phyloP scores from a whole-genome alignment of 257 asterid species.

The Eucommia ulmoides region DNA sequence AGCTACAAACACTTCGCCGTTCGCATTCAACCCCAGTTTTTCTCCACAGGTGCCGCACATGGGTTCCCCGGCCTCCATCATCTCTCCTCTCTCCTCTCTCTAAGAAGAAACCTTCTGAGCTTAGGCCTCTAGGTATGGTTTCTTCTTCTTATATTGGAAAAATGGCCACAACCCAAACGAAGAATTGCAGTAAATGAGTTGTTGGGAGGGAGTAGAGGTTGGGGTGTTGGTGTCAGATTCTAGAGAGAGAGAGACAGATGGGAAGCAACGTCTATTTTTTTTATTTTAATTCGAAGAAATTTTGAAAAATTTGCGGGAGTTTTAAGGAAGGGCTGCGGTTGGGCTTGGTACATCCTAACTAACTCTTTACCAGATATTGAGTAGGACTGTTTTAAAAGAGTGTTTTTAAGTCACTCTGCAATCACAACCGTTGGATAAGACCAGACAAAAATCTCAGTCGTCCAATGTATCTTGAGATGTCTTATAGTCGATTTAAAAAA shows the following conservation, averaged over 20 bases:
- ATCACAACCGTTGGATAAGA: too few species aligned
- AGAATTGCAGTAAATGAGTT: conserved; percentile 17
- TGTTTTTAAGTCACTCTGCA: too few species aligned
- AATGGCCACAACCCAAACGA: background rate
- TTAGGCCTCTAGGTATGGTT: conserved; percentile 6
- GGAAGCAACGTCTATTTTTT: conserved; percentile 41
- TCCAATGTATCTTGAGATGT: too few species aligned
- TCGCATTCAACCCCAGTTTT: conserved; percentile 34
- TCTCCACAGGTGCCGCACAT: conserved; percentile 75
- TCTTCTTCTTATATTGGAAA: background rate
- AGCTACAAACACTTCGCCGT: conserved; percentile 63
- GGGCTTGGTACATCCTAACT: conserved; percentile 43
- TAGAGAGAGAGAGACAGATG: conserved; percentile 17
- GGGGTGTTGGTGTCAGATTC: conserved; percentile 30
- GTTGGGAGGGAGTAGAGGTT: conserved; percentile 18
- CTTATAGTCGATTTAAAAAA: too few species aligned
- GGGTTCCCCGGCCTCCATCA: conserved; percentile 84
- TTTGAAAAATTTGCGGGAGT: conserved; percentile 55
- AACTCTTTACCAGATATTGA: too few species aligned
- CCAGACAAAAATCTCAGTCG: too few species aligned
- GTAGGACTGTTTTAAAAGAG: too few species aligned
- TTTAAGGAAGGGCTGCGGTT: conserved; percentile 68
- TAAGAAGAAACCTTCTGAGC: conserved; percentile 5
- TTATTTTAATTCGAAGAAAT: conserved; percentile 21
- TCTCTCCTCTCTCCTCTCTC: conserved; percentile 13